phyloP scores from a whole-genome alignment of 2,329 filamentous ascomycete genomes.

The Chrysoporthe deuterocubensis region DNA sequence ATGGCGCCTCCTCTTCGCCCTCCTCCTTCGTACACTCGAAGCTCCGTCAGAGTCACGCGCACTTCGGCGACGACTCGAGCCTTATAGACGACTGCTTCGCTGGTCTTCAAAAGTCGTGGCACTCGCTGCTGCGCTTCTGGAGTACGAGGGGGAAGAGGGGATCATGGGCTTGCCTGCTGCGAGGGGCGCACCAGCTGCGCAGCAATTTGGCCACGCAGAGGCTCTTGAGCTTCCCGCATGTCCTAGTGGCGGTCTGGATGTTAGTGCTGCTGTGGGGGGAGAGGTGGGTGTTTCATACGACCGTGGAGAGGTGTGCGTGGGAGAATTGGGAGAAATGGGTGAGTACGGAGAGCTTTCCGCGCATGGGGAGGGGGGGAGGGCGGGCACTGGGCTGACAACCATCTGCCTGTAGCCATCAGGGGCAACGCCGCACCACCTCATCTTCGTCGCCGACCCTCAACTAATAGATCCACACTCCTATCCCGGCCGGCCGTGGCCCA shows the following conservation, averaged over 20 bases:
- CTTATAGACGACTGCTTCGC: slow-evolving; percentile 44
- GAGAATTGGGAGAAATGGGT: slow-evolving; percentile 92
- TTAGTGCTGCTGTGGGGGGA: slow-evolving; percentile 84
- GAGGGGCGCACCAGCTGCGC: slow-evolving; percentile 40
- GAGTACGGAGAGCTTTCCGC: slow-evolving; percentile 37
- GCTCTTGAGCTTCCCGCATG: slow-evolving; percentile 66
- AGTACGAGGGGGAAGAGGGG: slow-evolving; percentile 46
- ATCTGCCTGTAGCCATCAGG: slow-evolving; percentile 64
- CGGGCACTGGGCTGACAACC: slow-evolving; percentile 14
- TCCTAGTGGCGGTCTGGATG: slow-evolving; percentile 75
- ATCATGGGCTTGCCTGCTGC: slow-evolving; percentile 38
- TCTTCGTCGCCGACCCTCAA: slow-evolving; percentile 88
- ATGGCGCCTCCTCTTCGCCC: slow-evolving; percentile 18
- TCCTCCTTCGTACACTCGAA: slow-evolving; percentile 26
- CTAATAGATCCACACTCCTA: slow-evolving; percentile 96
- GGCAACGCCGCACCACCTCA: slow-evolving; percentile 80
- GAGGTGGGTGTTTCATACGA: slow-evolving; percentile 73
- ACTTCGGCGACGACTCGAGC: slow-evolving; percentile 39
- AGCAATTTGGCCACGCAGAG: slow-evolving; percentile 55
- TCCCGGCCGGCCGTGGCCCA: slow-evolving; percentile 71
- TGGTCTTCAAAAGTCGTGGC: slow-evolving; percentile 35
- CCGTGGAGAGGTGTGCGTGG: slow-evolving; percentile 78
- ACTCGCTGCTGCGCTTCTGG: slow-evolving; percentile 46
- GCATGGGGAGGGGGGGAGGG: neutral
- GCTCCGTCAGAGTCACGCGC: slow-evolving; percentile 28